Evolutionary conservation across 306 rosid genomes (phyloP).

Genomic region (Lablab purpureus): DNA sequence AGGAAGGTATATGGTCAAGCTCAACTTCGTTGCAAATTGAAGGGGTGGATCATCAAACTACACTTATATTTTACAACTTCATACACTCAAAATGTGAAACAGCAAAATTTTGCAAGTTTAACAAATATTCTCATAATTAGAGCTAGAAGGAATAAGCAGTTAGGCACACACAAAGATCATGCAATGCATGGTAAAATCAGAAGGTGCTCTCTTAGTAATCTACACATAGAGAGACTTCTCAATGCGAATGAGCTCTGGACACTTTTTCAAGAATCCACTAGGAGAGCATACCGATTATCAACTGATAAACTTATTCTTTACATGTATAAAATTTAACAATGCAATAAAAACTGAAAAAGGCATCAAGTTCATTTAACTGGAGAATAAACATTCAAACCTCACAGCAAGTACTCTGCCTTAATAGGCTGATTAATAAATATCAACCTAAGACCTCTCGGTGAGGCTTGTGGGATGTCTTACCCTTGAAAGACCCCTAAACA

Average conservation of each 20-base stretch:
- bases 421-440: neutral
- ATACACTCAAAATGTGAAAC: neutral
- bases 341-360: neutral
- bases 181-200: slow-evolving; percentile 29
- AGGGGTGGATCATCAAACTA: slow-evolving; percentile 28
- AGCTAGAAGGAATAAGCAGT: slow-evolving; percentile 23
- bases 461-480: slow-evolving; percentile 32
- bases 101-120: neutral
- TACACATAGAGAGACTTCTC: slow-evolving; percentile 26
- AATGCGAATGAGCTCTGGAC: slow-evolving; percentile 12
- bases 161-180: slow-evolving; percentile 9
- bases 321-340: slow-evolving; percentile 16
- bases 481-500: slow-evolving; percentile 18
- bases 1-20: slow-evolving; percentile 9
- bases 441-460: neutral
- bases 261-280: slow-evolving; percentile 15
- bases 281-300: slow-evolving; percentile 29
- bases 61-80: neutral
- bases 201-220: slow-evolving; percentile 31
- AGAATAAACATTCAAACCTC: neutral
- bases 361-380: slow-evolving; percentile 26
- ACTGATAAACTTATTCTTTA: slow-evolving; percentile 16
- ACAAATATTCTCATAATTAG: neutral
- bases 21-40: slow-evolving; percentile 3
- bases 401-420: neutral